Percentiles rank a stretch among this genome's conserved stretches.
Conservation (phyloP, 805 yeast genomes). For the Ogataea philodendri region DNA sequence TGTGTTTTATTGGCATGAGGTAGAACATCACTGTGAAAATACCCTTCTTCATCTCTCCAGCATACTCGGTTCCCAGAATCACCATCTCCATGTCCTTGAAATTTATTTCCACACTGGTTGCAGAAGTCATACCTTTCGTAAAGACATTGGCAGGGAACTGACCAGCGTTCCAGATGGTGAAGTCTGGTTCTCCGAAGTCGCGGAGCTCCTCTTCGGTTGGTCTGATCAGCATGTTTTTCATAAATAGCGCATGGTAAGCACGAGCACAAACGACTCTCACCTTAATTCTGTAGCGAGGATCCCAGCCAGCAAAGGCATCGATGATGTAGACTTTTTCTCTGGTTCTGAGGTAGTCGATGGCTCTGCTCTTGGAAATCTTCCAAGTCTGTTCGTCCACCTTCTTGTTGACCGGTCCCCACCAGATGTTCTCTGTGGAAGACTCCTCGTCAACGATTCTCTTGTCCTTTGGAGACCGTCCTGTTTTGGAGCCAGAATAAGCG, state of each 20-base stretch:
- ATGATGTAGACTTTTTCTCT: constrained; percentile 91
- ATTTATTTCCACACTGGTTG: constrained; percentile 93
- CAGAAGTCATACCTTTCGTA: constrained; percentile 96
- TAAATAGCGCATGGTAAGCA: constrained; percentile 96
- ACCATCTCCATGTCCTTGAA: constrained; percentile 99
- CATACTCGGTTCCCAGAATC: constrained; percentile 96
- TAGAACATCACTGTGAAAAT: constrained; percentile 98
- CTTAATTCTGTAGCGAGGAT: constrained; percentile 93
- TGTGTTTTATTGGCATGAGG: constrained; percentile 92
- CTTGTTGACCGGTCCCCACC: constrained; percentile 99
- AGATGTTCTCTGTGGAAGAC: constrained; percentile 75
- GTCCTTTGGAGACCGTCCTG: constrained; percentile 98
- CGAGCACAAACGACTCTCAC: constrained; percentile 96
- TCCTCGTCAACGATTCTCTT: constrained; percentile 96
- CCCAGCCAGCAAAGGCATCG: constrained; percentile 99
- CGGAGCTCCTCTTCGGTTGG: constrained; percentile 88
- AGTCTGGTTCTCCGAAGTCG: constrained; percentile 94
- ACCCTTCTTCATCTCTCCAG: constrained; percentile 99
- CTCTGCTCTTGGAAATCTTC: constrained; percentile 94
- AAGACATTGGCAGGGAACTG: constrained; percentile 96
- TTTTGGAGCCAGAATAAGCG: constrained; percentile 93
- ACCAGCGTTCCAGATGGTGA: constrained; percentile 97
- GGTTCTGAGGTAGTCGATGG: constrained; percentile 93
- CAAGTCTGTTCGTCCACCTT: constrained; percentile 92
- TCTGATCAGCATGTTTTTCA: constrained; percentile 96